phyloP scores from a whole-genome alignment of 768 basidiomycete genomes.

The Suillus plorans region DNA sequence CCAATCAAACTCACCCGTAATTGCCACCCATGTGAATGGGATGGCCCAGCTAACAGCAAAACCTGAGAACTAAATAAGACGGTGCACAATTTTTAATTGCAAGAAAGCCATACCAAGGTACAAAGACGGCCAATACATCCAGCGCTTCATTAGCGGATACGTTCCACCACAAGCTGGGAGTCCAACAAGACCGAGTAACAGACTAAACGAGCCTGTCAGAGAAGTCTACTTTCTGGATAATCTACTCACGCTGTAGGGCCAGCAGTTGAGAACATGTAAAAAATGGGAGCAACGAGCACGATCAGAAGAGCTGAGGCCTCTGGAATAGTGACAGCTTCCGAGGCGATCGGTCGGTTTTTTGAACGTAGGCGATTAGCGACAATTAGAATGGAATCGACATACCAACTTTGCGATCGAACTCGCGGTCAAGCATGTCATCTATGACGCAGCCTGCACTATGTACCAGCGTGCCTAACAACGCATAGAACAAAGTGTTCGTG shows the following conservation, averaged over 20 bases:
- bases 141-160: constrained; percentile 30
- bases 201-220: constrained; percentile 8
- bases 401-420: constrained; percentile 56
- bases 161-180: constrained; percentile 21
- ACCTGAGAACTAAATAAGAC: not conserved
- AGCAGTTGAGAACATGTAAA: constrained; percentile 14
- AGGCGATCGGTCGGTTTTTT: constrained; percentile 46
- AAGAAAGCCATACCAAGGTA: constrained; percentile 23
- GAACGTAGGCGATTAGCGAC: constrained; percentile 30
- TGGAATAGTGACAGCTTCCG: constrained; percentile 45
- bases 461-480: constrained; percentile 18
- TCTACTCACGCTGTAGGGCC: not conserved
- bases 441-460: constrained; percentile 53
- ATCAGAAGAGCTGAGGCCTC: constrained; percentile 41
- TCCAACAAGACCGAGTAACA: constrained; percentile 16
- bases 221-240: not conserved
- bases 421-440: constrained; percentile 55
- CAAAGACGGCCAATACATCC: constrained; percentile 30
- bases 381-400: constrained; percentile 15
- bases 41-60: not conserved
- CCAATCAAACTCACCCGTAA: not conserved
- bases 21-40: constrained; percentile 1
- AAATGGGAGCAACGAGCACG: constrained; percentile 20
- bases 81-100: not conserved
- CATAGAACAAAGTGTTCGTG: not conserved